Evolutionary conservation across 768 basidiomycete genomes (phyloP).

Genomic region (Boletus vermiculosoides): DNA sequence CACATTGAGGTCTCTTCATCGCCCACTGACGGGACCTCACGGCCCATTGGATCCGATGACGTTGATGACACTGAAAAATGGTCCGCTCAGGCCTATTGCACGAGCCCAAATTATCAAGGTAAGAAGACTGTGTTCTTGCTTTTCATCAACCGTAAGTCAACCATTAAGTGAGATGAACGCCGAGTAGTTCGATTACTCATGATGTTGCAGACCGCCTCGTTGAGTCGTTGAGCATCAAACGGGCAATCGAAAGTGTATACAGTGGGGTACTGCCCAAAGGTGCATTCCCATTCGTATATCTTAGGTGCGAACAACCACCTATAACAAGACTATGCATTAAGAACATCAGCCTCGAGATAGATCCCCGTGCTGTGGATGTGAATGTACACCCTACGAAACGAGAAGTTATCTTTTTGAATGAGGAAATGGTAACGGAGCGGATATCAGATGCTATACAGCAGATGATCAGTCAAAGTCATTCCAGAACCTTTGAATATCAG

Average conservation of each 20-base stretch:
- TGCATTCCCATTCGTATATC: slow-evolving; percentile 85
- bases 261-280: slow-evolving; percentile 86
- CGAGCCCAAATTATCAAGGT: slow-evolving; percentile 84
- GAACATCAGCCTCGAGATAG: slow-evolving; percentile 65
- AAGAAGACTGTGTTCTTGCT: slow-evolving; percentile 84
- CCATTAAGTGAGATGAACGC: neutral
- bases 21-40: slow-evolving; percentile 24
- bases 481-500: slow-evolving; percentile 73
- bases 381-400: slow-evolving; percentile 98
- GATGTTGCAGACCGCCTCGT: slow-evolving; percentile 75
- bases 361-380: slow-evolving; percentile 88
- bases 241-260: slow-evolving; percentile 85
- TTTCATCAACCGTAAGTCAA: slow-evolving; percentile 87
- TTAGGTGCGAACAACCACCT: slow-evolving; percentile 57
- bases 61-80: slow-evolving; percentile 50
- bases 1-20: slow-evolving; percentile 40
- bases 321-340: neutral
- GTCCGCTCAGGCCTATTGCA: slow-evolving; percentile 73
- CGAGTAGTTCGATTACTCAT: neutral
- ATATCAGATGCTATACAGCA: slow-evolving; percentile 74
- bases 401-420: slow-evolving; percentile 92
- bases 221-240: slow-evolving; percentile 83
- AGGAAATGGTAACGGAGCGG: slow-evolving; percentile 78
- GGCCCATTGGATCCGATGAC: slow-evolving; percentile 14
- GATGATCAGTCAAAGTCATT: slow-evolving; percentile 62